Conservation (phyloP, 2,329 filamentous ascomycete species). For the Neoscytalidium dimidiatum region DNA sequence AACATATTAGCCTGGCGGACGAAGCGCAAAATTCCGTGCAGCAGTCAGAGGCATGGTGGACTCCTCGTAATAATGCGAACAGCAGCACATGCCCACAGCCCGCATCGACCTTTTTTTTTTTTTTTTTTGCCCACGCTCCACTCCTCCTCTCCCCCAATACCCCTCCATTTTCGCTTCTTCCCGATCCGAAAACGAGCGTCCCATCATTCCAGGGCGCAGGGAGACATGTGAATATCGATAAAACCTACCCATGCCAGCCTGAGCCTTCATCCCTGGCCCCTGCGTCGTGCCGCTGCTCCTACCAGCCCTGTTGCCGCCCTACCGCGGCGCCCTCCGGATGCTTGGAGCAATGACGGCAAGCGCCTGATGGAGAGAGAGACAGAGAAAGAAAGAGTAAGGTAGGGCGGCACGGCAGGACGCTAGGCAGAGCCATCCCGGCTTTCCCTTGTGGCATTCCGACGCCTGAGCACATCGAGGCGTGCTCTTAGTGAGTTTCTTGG, state of each 20-base stretch:
- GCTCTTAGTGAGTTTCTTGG: not conserved
- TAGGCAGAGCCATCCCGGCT: not conserved
- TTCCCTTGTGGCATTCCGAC: not conserved
- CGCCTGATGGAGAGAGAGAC: not conserved
- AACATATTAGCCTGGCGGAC: not conserved
- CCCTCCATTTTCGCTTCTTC: not conserved
- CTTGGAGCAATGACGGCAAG: not conserved
- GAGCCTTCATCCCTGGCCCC: not conserved
- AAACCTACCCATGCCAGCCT: not conserved
- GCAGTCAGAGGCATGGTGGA: not conserved
- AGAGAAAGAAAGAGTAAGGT: not conserved
- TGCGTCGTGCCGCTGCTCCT: constrained; percentile 1
- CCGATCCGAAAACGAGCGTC: not conserved
- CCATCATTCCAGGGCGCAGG: not conserved
- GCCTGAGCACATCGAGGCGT: not conserved
- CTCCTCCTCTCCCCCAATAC: not conserved
- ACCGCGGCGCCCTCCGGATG: not conserved
- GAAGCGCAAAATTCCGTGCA: not conserved
- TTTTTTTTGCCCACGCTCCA: not conserved
- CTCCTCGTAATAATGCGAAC: not conserved
- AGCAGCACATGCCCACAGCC: not conserved
- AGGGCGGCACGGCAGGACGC: not conserved
- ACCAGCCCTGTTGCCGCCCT: not conserved
- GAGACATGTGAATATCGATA: not conserved
- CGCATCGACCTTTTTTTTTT: not conserved